Evolutionary conservation across 108 stramenopile genomes (phyloP), one percentile per base, ranked within the genome.

Genomic region (Nitzschia putrida): DNA sequence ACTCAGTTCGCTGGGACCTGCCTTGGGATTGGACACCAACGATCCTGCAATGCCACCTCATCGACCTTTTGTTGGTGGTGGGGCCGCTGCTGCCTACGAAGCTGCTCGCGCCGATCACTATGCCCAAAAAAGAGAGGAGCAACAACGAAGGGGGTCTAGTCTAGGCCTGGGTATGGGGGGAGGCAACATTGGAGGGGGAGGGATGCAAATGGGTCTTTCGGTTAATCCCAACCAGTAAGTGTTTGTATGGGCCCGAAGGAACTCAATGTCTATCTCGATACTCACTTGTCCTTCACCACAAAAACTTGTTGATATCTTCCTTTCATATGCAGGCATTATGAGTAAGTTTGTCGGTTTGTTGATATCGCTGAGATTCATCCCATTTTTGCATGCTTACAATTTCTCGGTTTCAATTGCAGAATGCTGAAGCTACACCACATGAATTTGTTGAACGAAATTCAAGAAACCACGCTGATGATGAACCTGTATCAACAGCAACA

Each of bases 341-440:
- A 78, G 77, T 78, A 72, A 72, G 77, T 78, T n/a, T n/a, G n/a
- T n/a, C n/a, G n/a, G n/a, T n/a, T n/a, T n/a, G n/a, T n/a, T 21
- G 43, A n/a, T n/a, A n/a, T n/a, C n/a, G n/a, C n/a, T n/a, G n/a
- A n/a, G n/a, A n/a, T n/a, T n/a, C n/a, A n/a, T n/a, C n/a, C n/a
- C n/a, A n/a, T n/a, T n/a, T n/a, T 34, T 34, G 29, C 1, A 4
- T 34, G 4, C 29, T 34, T 4, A 34, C 29, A 1, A 34, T 34
- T 34, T 4, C 4, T 1, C 29, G 29, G 1, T 42, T 29, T 49
- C 9, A 1, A 29, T 49, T 86, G 79, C 57, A 89, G 90, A 65
- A 95, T 95, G 93, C 81, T 95, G 44, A 95, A 95, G 66, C 82
- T 95, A 26, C 93, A 95, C 74, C 93, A 95, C 63, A 95, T 95